Percentiles rank a stretch among this genome's conserved stretches.
phyloP scores from a whole-genome alignment of 1,139 yeast genomes.

The Suhomyces bolitotheri region DNA sequence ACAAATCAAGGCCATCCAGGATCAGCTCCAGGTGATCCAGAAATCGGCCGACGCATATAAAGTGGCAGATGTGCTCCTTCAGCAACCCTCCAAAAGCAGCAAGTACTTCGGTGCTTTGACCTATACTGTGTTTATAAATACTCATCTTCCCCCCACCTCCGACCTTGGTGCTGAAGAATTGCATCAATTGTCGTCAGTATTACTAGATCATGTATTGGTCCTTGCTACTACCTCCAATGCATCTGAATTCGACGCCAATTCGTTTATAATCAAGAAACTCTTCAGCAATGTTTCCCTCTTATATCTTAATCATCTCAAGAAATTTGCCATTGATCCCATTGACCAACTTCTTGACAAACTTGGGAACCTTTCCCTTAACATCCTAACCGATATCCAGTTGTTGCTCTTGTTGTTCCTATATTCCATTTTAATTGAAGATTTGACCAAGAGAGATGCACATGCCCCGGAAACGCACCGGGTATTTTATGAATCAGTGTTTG shows the following conservation, averaged over 20 bases:
- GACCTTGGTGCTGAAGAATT: conserved; percentile 5
- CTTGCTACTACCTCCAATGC: conserved; percentile 6
- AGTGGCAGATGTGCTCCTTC: conserved; percentile 52
- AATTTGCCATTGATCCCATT: conserved; percentile 9
- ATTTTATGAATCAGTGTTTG: conserved; percentile 13
- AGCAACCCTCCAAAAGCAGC: conserved; percentile 46
- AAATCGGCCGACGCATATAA: conserved; percentile 49
- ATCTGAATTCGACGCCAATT: conserved; percentile 14
- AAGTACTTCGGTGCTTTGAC: conserved; percentile 76
- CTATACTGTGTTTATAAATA: conserved; percentile 57
- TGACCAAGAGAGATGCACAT: conserved; percentile 34
- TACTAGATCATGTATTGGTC: conserved; percentile 11
- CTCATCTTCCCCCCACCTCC: conserved; percentile 16
- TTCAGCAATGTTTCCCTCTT: conserved; percentile 56
- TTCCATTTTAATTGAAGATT: conserved; percentile 59
- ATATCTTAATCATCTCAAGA: conserved; percentile 30
- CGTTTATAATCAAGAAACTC: conserved; percentile 35
- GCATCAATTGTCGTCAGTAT: conserved; percentile 8
- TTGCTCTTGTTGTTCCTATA: conserved; percentile 17
- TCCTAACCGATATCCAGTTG: conserved; percentile 11
- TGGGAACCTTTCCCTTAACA: conserved; percentile 1
- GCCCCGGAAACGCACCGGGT: conserved; percentile 14
- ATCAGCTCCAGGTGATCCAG: conserved; percentile 55
- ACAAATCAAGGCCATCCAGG: conserved; percentile 49
- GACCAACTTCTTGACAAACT: conserved; percentile 7